phyloP scores from a whole-genome alignment of 1,284 basidiomycete species.

The Rhodotorula sp. region DNA sequence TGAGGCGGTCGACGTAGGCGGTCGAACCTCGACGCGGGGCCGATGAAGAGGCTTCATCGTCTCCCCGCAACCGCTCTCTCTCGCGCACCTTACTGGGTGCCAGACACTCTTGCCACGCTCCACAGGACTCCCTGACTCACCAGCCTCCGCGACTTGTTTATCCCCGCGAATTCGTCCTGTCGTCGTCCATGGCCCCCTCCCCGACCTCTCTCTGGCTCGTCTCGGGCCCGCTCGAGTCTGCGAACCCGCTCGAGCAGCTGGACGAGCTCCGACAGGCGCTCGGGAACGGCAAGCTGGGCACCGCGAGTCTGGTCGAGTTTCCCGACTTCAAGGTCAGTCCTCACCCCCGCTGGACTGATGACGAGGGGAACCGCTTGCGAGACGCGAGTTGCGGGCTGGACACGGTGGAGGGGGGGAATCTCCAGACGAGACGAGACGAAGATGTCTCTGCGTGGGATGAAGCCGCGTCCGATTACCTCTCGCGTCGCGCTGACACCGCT shows the following conservation, averaged over 20 bases:
- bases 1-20: too few relatives aligned
- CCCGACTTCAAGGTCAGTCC: conserved; percentile 44
- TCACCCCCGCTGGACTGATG: too few relatives aligned
- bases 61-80: background rate
- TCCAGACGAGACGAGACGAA: too few relatives aligned
- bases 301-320: conserved; percentile 29
- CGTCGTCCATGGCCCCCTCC: conserved; percentile 6
- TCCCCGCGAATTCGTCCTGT: background rate
- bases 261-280: conserved; percentile 50
- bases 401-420: too few relatives aligned
- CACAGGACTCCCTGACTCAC: background rate
- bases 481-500: background rate
- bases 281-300: conserved; percentile 43
- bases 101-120: background rate
- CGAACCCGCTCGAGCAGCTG: conserved; percentile 52
- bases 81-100: background rate
- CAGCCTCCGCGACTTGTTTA: background rate
- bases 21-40: too few relatives aligned
- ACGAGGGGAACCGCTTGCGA: too few relatives aligned
- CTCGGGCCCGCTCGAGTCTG: conserved; percentile 52
- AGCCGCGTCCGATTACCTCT: background rate
- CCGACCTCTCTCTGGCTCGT: conserved; percentile 56
- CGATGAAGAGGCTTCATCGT: background rate
- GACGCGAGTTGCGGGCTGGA: background rate
- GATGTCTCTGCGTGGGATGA: too few relatives aligned